These are phyloP conservation scores for Chlorella vulgaris DNA, from an alignment of 139 green algal genomes.

Conservation along the genomic window DNA sequence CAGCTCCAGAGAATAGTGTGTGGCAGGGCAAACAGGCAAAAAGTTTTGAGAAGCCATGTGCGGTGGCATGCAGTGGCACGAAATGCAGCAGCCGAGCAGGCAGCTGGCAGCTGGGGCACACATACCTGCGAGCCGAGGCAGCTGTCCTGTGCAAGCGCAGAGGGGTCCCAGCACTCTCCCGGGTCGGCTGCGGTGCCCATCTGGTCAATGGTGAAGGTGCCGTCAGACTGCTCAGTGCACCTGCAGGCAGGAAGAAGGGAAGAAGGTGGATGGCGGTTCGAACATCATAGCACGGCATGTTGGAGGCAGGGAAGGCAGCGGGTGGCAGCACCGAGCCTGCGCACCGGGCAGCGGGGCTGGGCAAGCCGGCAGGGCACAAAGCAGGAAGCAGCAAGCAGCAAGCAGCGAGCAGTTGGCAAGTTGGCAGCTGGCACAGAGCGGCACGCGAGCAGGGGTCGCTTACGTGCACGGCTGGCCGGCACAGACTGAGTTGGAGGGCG, in stretches of 20 bases:
- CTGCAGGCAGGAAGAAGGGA: not conserved
- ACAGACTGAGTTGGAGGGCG: constrained; percentile 24
- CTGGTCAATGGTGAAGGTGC: not conserved
- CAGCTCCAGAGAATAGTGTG: too few relatives aligned
- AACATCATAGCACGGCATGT: too few relatives aligned
- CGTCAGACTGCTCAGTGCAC: not conserved
- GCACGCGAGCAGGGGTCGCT: constrained; percentile 3
- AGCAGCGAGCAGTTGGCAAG: not conserved
- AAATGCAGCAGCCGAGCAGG: too few relatives aligned
- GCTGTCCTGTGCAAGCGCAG: not conserved
- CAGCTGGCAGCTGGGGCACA: too few relatives aligned
- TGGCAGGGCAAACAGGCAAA: too few relatives aligned
- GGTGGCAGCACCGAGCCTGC: not conserved
- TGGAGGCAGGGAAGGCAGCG: not conserved
- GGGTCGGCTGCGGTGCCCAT: constrained; percentile 11
- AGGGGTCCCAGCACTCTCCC: not conserved
- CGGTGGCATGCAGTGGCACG: too few relatives aligned
- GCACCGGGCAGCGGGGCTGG: too few relatives aligned
- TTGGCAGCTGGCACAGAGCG: too few relatives aligned
- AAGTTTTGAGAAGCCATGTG: too few relatives aligned
- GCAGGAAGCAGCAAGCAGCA: not conserved
- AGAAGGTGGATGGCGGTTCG: not conserved
- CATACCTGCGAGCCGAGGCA: constrained; percentile 42
- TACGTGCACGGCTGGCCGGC: constrained; percentile 27
- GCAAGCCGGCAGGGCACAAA: too few relatives aligned